Evolutionary conservation across 2,329 filamentous ascomycete species (phyloP), one percentile per base, ranked within the genome.

Genomic region (Berkeleyomyces basicola): DNA sequence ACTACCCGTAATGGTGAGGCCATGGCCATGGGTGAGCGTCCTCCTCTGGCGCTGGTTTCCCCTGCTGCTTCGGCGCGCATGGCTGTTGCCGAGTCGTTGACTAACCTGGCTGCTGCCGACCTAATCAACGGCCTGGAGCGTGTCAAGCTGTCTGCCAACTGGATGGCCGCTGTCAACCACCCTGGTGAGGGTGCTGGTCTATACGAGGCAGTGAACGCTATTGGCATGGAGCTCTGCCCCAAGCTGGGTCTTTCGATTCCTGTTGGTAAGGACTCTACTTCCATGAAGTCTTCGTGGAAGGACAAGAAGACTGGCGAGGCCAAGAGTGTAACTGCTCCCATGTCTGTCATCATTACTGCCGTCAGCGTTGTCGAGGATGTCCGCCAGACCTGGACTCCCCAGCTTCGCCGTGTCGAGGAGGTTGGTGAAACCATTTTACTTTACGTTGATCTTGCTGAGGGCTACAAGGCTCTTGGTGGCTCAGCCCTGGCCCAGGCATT

Each of bases 231-330:
- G 58, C 78, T 99, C 7, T 99, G 93, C 74, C 90, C 90, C 1
- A 80, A 87, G 68, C 79, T 97, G n/a, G 90, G 88, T 42, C 84
- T 99, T 65, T 90, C 87, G 63, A 97, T 99, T 65, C 93, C 93
- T 3, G 93, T 97, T 7, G 93, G 93, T 62, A 97, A 99, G 75
- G 93, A 99, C 73, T 97, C 92, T 0, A 96, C 95, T 74, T 96
- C 91, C 2, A 97, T 99, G 93, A 96, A 96, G 78, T 92, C 95
- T 69, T 90, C 90, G 63, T 97, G 93, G 93, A 87, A 84, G 70
- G 87, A 92, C 67, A 77, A 78, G 65, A 76, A 80, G 63, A 82
- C 78, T 39, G 81, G 82, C 16, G 79, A 87, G 66, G 75, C 80
- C 11, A 93, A 88, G 76, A 91, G 91, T 67, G 92, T 97, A 59